A percentile compares a stretch with the other conserved stretches of the same genome.
Conservation (phyloP, 2,329 filamentous ascomycete species). For the Cryphonectria nitschkei region DNA sequence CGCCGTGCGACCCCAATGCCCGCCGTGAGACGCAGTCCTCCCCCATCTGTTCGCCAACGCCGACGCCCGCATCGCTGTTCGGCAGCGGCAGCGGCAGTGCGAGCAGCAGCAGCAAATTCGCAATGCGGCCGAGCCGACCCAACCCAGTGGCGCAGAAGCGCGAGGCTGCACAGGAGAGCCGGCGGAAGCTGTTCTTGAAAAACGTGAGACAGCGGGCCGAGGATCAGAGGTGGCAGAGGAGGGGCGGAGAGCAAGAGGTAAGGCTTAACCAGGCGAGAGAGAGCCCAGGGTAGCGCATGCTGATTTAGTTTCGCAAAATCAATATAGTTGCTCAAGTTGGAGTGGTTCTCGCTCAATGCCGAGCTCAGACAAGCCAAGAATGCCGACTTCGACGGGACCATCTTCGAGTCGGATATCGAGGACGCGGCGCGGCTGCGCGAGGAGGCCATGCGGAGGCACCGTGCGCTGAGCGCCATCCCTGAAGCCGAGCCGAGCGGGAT, state of each 20-base stretch:
- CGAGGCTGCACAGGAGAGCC: constrained; percentile 65
- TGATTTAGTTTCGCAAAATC: neutral
- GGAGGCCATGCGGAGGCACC: constrained; percentile 30
- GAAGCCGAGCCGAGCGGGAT: neutral
- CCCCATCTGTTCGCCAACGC: constrained; percentile 40
- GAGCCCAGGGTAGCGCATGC: neutral
- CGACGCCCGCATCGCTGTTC: constrained; percentile 39
- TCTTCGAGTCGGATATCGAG: constrained; percentile 57
- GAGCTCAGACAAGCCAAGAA: constrained; percentile 45
- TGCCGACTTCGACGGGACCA: constrained; percentile 42
- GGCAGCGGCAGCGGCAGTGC: constrained; percentile 19
- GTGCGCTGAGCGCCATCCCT: constrained; percentile 33
- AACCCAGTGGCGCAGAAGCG: constrained; percentile 63
- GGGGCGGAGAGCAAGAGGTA: constrained; percentile 67
- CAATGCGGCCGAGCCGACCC: constrained; percentile 59
- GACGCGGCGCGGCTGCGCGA: constrained; percentile 47
- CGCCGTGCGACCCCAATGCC: constrained; percentile 48
- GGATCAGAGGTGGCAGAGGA: constrained; percentile 61
- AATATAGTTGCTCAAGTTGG: constrained; percentile 45
- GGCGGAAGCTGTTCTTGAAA: constrained; percentile 71
- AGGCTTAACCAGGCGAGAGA: constrained; percentile 15
- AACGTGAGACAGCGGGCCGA: constrained; percentile 65
- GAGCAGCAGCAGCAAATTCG: constrained; percentile 44
- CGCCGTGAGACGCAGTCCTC: constrained; percentile 51
- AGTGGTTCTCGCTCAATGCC: constrained; percentile 46